These are phyloP conservation scores for Kluyveromyces sp. DNA, from an alignment of 1,139 yeast genomes.

Conservation along the genomic window DNA sequence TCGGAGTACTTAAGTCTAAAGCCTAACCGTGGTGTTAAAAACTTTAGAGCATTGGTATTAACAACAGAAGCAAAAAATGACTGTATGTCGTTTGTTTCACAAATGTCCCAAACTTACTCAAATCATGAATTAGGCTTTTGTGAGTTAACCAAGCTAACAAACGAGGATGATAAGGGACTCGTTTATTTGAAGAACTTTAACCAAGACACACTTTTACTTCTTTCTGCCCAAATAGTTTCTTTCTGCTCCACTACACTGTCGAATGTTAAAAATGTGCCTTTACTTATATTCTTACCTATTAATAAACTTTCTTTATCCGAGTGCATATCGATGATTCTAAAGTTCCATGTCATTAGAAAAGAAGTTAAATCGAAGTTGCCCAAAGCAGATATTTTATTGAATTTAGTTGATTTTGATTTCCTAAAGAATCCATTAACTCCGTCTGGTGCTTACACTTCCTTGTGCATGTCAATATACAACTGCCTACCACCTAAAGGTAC, in stretches of 20 bases:
- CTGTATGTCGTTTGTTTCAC: conserved; percentile 23
- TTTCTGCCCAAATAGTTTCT: conserved; percentile 41
- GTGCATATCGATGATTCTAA: conserved; percentile 39
- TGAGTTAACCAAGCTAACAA: conserved; percentile 27
- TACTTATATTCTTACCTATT: conserved; percentile 30
- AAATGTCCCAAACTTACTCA: conserved; percentile 26
- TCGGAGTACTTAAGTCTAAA: conserved; percentile 39
- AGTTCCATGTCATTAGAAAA: conserved; percentile 42
- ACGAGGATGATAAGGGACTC: conserved; percentile 26
- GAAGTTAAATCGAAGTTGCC: conserved; percentile 37
- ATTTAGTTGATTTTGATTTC: conserved; percentile 49
- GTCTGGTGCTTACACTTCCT: conserved; percentile 31
- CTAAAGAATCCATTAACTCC: conserved; percentile 35
- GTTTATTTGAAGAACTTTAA: conserved; percentile 23
- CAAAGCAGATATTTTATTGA: conserved; percentile 40
- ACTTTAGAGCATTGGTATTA: conserved; percentile 47
- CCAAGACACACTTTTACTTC: conserved; percentile 34
- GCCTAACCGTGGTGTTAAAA: conserved; percentile 44
- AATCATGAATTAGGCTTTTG: conserved; percentile 30
- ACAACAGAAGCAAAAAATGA: conserved; percentile 27
- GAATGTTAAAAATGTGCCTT: conserved; percentile 24
- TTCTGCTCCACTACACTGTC: conserved; percentile 27
- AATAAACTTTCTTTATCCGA: conserved; percentile 35
- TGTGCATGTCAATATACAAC: conserved; percentile 62
- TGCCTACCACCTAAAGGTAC: conserved; percentile 36